Conservation (phyloP, 73 alveolate genomes). For the Paramecium sexaurelia region DNA sequence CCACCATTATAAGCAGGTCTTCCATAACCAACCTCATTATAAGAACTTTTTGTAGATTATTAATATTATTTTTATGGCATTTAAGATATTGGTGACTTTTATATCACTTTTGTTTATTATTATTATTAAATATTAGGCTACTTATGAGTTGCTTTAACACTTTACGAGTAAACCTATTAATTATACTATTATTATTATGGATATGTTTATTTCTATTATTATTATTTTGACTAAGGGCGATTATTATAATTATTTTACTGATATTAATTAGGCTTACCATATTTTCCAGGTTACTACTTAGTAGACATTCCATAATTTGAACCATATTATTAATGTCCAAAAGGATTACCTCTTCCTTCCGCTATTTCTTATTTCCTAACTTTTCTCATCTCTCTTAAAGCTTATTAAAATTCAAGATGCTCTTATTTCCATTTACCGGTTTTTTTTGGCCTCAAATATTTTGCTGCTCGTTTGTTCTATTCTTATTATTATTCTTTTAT, state of each 20-base stretch:
- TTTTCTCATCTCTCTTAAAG: constrained; percentile 59
- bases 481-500: constrained; percentile 22
- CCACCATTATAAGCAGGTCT: background rate
- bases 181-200: background rate
- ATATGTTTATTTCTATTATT: background rate
- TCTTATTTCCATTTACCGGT: constrained; percentile 49
- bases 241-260: background rate
- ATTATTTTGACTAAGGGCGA: background rate
- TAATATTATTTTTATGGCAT: background rate
- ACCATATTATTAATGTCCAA: background rate
- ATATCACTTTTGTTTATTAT: background rate
- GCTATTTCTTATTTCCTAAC: constrained; percentile 7
- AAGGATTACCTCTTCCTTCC: background rate
- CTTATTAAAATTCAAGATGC: constrained; percentile 48
- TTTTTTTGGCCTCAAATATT: constrained; percentile 10
- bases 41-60: background rate
- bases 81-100: background rate
- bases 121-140: background rate
- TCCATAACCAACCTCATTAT: background rate
- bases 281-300: background rate
- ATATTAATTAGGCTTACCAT: background rate
- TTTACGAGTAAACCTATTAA: background rate
- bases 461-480: constrained; percentile 25
- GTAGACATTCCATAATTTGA: background rate
- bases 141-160: background rate